These are phyloP conservation scores for Exophiala lecanii-corni DNA, from an alignment of 2,329 filamentous ascomycete species.

Conservation along the genomic window DNA sequence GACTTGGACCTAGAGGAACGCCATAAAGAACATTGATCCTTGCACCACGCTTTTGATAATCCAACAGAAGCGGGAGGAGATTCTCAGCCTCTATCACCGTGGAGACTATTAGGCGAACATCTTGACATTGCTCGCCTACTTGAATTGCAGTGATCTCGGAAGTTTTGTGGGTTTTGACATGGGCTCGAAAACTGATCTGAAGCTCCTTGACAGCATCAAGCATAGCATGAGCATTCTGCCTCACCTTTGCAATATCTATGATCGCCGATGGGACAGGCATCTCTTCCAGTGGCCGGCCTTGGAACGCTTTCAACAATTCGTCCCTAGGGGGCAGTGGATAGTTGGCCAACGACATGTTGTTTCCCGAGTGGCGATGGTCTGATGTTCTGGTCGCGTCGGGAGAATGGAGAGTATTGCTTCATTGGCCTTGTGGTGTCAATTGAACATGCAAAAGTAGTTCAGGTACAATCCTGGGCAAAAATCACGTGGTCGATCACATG, in stretches of 20 bases:
- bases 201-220: slow-evolving; percentile 57
- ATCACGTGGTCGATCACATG: no score
- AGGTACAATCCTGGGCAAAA: no score
- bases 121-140: slow-evolving; percentile 54
- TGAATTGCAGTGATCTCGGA: slow-evolving; percentile 62
- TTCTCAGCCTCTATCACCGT: slow-evolving; percentile 71
- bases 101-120: slow-evolving; percentile 63
- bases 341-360: slow-evolving; percentile 10
- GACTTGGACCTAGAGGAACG: slow-evolving; percentile 61
- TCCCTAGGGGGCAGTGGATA: slow-evolving; percentile 21
- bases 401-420: no score
- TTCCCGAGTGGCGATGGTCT: no score
- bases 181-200: slow-evolving; percentile 64
- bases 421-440: no score
- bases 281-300: slow-evolving; percentile 57
- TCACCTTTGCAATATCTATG: slow-evolving; percentile 62
- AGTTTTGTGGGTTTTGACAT: slow-evolving; percentile 83
- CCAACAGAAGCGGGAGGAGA: slow-evolving; percentile 55
- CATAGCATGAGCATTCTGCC: slow-evolving; percentile 67
- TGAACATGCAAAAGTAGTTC: no score
- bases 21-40: slow-evolving; percentile 67
- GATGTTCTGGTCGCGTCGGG: no score
- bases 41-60: slow-evolving; percentile 52
- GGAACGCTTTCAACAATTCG: slow-evolving; percentile 35
- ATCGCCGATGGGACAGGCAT: slow-evolving; percentile 64